A percentile compares a stretch with the other conserved stretches of the same genome.
phyloP scores from a whole-genome alignment of 2,329 filamentous ascomycete species.

The Neobulgaria alba region DNA sequence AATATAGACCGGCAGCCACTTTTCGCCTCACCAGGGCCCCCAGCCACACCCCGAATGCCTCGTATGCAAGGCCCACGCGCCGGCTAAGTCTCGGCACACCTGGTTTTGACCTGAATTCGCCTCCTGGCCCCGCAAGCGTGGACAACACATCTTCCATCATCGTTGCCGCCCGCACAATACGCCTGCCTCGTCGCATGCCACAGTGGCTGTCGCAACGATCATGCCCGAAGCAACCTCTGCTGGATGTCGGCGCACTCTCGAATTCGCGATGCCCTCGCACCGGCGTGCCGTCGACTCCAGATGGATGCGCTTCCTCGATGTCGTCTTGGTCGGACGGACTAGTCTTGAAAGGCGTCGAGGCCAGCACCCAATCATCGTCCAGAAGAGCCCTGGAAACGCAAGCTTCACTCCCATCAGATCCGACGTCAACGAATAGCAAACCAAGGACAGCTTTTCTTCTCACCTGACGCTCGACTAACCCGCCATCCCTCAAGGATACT shows the following conservation, averaged over 20 bases:
- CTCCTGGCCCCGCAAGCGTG: background rate
- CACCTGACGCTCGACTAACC: constrained; percentile 19
- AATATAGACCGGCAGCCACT: background rate
- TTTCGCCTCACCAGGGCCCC: background rate
- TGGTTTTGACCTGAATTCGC: background rate
- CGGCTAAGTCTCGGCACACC: background rate
- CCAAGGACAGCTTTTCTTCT: constrained; percentile 14
- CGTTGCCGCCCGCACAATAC: no score
- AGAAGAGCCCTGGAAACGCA: constrained; percentile 14
- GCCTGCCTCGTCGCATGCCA: background rate
- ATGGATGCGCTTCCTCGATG: background rate
- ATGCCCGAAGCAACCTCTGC: background rate
- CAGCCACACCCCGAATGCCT: background rate
- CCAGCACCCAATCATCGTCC: constrained; percentile 12
- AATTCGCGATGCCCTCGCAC: background rate
- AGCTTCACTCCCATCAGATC: constrained; percentile 12
- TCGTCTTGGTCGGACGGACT: constrained; percentile 1
- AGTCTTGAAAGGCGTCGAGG: constrained; percentile 8
- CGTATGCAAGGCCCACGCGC: background rate
- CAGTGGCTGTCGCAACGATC: background rate
- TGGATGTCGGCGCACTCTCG: background rate
- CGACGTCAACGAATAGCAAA: constrained; percentile 20
- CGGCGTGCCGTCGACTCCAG: background rate
- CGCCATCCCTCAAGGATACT: constrained; percentile 18
- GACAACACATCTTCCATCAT: background rate